A percentile compares a stretch with the other conserved stretches of the same genome.
Conservation (phyloP, 1,284 basidiomycete genomes). For the Volvariella surrecta region DNA sequence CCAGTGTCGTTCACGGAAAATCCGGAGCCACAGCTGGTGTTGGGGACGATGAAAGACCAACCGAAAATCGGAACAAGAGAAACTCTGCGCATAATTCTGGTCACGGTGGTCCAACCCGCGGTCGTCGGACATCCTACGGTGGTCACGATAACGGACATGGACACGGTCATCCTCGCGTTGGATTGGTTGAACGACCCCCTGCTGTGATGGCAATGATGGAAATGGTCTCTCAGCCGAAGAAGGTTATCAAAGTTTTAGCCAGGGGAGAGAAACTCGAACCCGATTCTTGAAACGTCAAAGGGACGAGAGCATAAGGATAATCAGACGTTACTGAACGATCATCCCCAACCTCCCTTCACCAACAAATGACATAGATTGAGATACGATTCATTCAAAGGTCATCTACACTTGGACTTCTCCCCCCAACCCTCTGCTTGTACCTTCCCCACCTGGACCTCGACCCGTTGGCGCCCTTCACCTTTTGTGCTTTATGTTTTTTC, state of each 20-base stretch:
- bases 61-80: conserved; percentile 10
- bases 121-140: conserved; percentile 16
- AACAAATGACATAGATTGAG: no score
- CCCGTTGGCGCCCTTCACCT: no score
- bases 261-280: conserved; percentile 72
- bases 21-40: conserved; percentile 19
- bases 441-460: no score
- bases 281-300: conserved; percentile 17
- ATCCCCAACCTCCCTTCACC: no score
- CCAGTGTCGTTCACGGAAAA: conserved; percentile 13
- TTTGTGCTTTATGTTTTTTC: no score
- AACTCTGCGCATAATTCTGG: conserved; percentile 11
- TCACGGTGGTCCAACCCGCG: conserved; percentile 8
- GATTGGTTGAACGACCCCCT: conserved; percentile 61
- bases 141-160: conserved; percentile 1
- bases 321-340: no score
- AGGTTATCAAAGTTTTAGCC: conserved; percentile 66
- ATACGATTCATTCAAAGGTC: no score
- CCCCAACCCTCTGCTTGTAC: no score
- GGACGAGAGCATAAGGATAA: no score
- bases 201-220: conserved; percentile 72
- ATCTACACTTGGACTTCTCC: no score
- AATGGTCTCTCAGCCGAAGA: conserved; percentile 58
- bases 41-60: conserved; percentile 22
- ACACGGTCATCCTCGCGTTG: conserved; percentile 11